Evolutionary conservation across 2,329 filamentous ascomycete genomes (phyloP).

Genomic region (Monosporascus sp.): DNA sequence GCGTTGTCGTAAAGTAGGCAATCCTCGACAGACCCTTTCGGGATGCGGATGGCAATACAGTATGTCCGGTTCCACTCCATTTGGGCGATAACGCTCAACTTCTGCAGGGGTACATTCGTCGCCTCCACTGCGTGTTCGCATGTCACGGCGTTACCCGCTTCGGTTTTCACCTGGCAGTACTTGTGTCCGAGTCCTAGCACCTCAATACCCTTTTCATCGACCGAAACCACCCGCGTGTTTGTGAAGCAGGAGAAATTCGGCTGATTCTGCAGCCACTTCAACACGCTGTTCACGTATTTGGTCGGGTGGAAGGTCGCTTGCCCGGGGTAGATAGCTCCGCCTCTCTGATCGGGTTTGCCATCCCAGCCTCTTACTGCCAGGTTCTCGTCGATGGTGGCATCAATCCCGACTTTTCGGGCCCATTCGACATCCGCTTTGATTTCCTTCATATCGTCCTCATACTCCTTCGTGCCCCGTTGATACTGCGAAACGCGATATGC

Average conservation of each 20-base stretch:
- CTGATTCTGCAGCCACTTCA: conserved; percentile 45
- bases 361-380: conserved; percentile 47
- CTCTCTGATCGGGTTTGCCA: conserved; percentile 44
- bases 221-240: conserved; percentile 40
- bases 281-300: conserved; percentile 46
- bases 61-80: conserved; percentile 51
- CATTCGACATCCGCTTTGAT: conserved; percentile 40
- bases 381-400: conserved; percentile 35
- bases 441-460: conserved; percentile 38
- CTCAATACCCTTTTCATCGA: conserved; percentile 43
- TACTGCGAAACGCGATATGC: conserved; percentile 48
- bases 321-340: conserved; percentile 37
- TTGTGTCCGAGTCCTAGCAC: conserved; percentile 39
- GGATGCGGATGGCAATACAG: conserved; percentile 49
- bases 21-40: conserved; percentile 46
- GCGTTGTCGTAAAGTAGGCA: conserved; percentile 50
- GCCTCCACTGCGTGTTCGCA: conserved; percentile 47
- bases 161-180: conserved; percentile 39
- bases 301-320: conserved; percentile 55
- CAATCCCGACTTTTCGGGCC: conserved; percentile 37
- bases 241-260: conserved; percentile 49
- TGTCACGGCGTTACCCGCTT: conserved; percentile 39
- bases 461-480: conserved; percentile 31
- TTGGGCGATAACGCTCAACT: conserved; percentile 45
- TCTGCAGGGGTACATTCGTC: conserved; percentile 50